These are phyloP conservation scores for Taiwanofungus camphoratus DNA, from an alignment of 1,284 basidiomycete genomes.

Conservation along the genomic window DNA sequence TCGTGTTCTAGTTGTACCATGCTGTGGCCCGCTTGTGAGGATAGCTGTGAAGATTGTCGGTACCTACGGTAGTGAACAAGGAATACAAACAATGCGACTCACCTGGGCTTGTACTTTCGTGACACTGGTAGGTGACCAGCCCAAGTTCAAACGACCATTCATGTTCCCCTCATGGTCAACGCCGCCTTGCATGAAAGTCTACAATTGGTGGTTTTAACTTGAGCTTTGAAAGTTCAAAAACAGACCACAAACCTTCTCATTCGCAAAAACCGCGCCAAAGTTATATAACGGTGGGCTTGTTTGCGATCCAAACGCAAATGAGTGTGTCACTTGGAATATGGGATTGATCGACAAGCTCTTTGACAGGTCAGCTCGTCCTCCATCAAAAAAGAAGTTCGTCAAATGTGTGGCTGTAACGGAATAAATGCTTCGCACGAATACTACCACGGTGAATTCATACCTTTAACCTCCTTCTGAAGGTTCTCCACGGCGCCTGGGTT, in stretches of 20 bases:
- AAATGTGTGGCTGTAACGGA: conserved; percentile 72
- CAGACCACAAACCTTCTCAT: conserved; percentile 55
- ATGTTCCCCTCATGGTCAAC: conserved; percentile 92
- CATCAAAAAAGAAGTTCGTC: conserved; percentile 96
- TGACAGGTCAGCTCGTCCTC: conserved; percentile 91
- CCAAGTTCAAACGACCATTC: conserved; percentile 86
- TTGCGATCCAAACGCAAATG: conserved; percentile 84
- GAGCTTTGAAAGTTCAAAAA: background rate
- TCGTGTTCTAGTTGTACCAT: conserved; percentile 96
- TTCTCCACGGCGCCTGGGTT: conserved; percentile 90
- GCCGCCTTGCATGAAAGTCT: conserved; percentile 92
- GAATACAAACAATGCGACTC: conserved; percentile 21
- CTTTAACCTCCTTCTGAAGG: conserved; percentile 85
- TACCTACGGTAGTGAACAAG: conserved; percentile 15
- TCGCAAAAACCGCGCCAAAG: conserved; percentile 93
- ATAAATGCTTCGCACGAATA: conserved; percentile 2
- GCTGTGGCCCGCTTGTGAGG: conserved; percentile 70
- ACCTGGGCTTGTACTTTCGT: conserved; percentile 92
- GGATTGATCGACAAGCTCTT: conserved; percentile 93
- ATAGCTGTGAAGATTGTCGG: conserved; percentile 42
- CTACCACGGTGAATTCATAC: conserved; percentile 34
- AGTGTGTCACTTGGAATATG: conserved; percentile 97
- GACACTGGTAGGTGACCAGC: conserved; percentile 76
- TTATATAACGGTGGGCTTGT: conserved; percentile 80
- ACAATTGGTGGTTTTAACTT: no score